Percentiles rank a stretch among this genome's conserved stretches.
Evolutionary conservation across 2,329 filamentous ascomycete species (phyloP).

Genomic region (Kalaharituber pfeilii): DNA sequence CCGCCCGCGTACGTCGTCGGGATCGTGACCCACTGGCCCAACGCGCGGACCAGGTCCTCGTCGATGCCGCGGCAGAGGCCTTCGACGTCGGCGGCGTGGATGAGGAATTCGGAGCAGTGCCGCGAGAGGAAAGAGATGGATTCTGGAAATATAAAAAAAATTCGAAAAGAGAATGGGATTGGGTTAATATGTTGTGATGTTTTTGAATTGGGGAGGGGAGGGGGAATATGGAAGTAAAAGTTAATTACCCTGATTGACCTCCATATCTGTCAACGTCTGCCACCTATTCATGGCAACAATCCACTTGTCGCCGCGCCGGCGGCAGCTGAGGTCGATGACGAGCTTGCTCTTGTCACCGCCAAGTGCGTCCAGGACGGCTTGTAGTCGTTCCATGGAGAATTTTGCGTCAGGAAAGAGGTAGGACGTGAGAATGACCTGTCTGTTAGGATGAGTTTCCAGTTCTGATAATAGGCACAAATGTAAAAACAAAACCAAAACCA

Average conservation of each 20-base stretch:
- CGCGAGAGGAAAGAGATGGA: conserved; percentile 18
- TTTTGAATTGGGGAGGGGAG: neutral
- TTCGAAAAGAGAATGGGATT: neutral
- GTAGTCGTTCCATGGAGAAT: conserved; percentile 62
- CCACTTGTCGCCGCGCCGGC: conserved; percentile 60
- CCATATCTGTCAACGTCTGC: conserved; percentile 95
- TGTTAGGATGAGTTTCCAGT: neutral
- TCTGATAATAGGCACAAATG: neutral
- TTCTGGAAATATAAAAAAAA: conserved; percentile 11
- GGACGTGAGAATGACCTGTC: conserved; percentile 89
- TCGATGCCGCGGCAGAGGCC: conserved; percentile 85
- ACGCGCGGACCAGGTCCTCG: conserved; percentile 55
- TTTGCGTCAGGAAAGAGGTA: conserved; percentile 72
- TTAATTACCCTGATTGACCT: conserved; percentile 67
- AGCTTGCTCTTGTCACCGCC: conserved; percentile 52
- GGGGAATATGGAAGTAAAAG: too few species aligned
- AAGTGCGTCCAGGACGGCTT: conserved; percentile 55
- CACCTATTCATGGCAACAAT: conserved; percentile 98
- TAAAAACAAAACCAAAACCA: neutral
- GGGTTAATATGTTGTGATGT: neutral
- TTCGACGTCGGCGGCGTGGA: conserved; percentile 94
- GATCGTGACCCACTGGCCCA: conserved; percentile 75
- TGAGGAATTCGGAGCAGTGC: conserved; percentile 89
- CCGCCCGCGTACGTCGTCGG: conserved; percentile 94
- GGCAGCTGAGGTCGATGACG: conserved; percentile 88